These are phyloP conservation scores for Thinopyrum obtusiflorum DNA, from an alignment of 202 grass and related monocot species.

Conservation along the genomic window DNA sequence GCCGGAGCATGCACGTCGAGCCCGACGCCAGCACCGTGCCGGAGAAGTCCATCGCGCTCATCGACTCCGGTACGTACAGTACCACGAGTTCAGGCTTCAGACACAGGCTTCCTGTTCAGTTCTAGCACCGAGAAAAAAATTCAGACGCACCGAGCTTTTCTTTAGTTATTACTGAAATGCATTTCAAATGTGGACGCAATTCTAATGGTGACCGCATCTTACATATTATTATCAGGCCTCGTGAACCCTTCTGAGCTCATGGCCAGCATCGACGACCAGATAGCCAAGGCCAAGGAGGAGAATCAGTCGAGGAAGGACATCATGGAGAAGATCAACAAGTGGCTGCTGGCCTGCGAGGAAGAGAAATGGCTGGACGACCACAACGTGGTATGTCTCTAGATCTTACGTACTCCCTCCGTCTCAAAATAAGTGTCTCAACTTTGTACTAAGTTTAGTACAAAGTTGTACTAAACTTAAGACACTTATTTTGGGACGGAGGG, in stretches of 20 bases:
- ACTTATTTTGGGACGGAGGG: no score
- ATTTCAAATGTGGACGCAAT: no score
- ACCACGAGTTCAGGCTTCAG: background rate
- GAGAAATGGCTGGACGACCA: conserved; percentile 74
- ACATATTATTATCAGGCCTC: conserved; percentile 26
- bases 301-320: conserved; percentile 60
- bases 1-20: conserved; percentile 58
- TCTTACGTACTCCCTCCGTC: background rate
- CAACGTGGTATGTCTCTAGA: conserved; percentile 30
- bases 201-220: background rate
- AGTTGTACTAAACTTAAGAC: no score
- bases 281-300: conserved; percentile 49
- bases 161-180: no score
- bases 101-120: background rate
- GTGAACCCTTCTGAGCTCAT: conserved; percentile 76
- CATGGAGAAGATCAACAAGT: conserved; percentile 68
- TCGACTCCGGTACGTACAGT: conserved; percentile 54
- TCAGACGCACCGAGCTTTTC: background rate
- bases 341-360: conserved; percentile 62
- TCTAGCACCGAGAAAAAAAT: background rate
- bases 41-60: conserved; percentile 64
- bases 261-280: conserved; percentile 63
- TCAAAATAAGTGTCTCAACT: no score
- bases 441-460: no score
- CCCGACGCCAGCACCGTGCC: conserved; percentile 66